phyloP scores from a whole-genome alignment of 1,284 basidiomycete species.

The Ganoderma meredithae region DNA sequence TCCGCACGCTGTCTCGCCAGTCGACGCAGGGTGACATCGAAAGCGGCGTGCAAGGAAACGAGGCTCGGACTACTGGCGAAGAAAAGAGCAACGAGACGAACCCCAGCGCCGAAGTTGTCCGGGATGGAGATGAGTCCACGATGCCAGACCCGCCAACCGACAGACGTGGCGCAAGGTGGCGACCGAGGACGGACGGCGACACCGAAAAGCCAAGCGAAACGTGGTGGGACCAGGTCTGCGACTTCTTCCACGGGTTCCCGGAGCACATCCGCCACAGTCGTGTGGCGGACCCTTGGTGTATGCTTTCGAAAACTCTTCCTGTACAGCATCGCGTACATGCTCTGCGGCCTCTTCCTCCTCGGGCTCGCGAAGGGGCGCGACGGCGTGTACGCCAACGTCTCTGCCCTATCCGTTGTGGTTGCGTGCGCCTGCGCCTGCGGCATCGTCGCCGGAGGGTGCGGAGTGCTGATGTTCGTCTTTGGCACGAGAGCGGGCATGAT shows the following conservation, averaged over 20 bases:
- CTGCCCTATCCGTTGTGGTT: not conserved
- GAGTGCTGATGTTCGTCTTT: not conserved
- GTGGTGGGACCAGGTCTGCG: not conserved
- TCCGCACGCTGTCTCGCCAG: not conserved
- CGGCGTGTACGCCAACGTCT: conserved; percentile 3
- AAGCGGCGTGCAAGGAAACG: not conserved
- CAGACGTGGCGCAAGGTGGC: no score
- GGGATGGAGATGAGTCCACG: not conserved
- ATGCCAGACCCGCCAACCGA: not conserved
- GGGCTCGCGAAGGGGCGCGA: not conserved
- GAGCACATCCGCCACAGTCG: not conserved
- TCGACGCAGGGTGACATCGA: not conserved
- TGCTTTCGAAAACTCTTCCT: not conserved
- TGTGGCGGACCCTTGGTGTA: not conserved
- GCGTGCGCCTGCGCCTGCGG: not conserved
- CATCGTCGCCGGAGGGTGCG: not conserved
- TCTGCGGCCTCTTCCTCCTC: conserved; percentile 3
- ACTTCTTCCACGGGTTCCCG: not conserved
- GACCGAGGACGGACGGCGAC: not conserved
- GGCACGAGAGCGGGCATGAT: not conserved
- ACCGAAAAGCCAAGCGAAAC: not conserved
- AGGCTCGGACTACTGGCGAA: not conserved
- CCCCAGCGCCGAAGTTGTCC: no score
- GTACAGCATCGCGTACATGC: not conserved
- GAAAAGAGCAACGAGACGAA: not conserved